Percentiles rank a stretch among this genome's conserved stretches.
Conservation (phyloP, 176 grass and related monocot genomes). For the Eragrostis curvula region DNA sequence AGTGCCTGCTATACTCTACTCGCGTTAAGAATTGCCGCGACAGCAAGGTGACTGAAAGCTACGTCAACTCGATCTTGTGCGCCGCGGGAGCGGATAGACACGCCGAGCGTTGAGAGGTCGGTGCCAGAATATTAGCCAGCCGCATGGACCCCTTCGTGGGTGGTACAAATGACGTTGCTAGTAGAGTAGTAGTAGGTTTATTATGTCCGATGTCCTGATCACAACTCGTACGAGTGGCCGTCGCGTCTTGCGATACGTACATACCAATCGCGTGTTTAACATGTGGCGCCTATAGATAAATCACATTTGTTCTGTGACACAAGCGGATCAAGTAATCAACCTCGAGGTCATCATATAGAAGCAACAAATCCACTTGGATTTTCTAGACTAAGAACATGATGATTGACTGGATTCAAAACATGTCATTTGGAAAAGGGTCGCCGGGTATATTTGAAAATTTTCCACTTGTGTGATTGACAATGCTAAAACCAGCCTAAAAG, state of each 20-base stretch:
- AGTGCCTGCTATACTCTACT: not conserved
- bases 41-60: conserved; percentile 37
- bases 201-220: not conserved
- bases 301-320: not conserved
- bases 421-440: not conserved
- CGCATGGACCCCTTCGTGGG: not conserved
- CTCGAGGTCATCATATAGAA: no score
- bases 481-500: not conserved
- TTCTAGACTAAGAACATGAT: not conserved
- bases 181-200: not conserved
- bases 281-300: not conserved
- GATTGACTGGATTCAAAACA: not conserved
- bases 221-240: not conserved
- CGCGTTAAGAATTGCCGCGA: conserved; percentile 12
- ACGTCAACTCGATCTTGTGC: not conserved
- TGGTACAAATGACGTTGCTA: not conserved
- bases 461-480: not conserved
- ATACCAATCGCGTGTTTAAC: not conserved
- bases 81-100: conserved; percentile 39
- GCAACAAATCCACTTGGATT: not conserved
- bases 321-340: not conserved
- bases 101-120: not conserved
- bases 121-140: conserved; percentile 23
- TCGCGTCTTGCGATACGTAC: not conserved
- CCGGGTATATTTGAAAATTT: not conserved